Base-by-base conservation (phyloP, 805 yeast species). In the Blastobotrys terrestris region DNA sequence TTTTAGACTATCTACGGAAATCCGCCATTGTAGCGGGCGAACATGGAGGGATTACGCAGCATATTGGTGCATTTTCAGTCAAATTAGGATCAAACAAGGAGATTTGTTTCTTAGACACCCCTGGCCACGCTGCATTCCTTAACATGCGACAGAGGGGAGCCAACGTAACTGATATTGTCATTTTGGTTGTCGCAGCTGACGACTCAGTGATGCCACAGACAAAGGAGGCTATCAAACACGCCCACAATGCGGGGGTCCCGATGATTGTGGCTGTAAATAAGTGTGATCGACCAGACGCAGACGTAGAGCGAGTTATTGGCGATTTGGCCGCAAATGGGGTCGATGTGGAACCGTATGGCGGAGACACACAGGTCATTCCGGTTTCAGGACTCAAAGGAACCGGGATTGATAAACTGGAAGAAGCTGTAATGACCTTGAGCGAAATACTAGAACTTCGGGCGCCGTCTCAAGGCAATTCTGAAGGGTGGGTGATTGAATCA, bases 121-220 rank as follows among this genome's bases (percentile, higher is more conserved):
- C 99, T 0, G 99, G 99, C 0, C 99, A 94, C 71, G 95, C 97
- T 8, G 98, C 98, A 0, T 94, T 94, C 65, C 73, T 94, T 58
- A 90, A 90, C 63, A 90, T 94, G 96, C 80, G 99, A 60, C 95
- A 92, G 70, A 78, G 99, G 60, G 99, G 99, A 46, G 98, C 99
- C 0, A 84, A 81, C 59, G 80, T 91, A 44, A 94, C 99, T 0
- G 99, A 94, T 72, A 84, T 94, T 48, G 88, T 94, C 39, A 78
- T 94, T 46, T 75, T 94, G 51, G 98, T 92, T 1, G 96, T 94
- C 18, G 97, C 98, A 0, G 96, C 96, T 1, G 97, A 94, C 67
- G 99, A 94, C 70, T 87, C 97, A 0, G 95, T 94, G 19, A 94
- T 86, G 95, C 98, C 98, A 0, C 99, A 94, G 67, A 94, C 99